These are phyloP conservation scores for Pichia kudriavzevii DNA, from an alignment of 1,139 yeast species.

Conservation along the genomic window DNA sequence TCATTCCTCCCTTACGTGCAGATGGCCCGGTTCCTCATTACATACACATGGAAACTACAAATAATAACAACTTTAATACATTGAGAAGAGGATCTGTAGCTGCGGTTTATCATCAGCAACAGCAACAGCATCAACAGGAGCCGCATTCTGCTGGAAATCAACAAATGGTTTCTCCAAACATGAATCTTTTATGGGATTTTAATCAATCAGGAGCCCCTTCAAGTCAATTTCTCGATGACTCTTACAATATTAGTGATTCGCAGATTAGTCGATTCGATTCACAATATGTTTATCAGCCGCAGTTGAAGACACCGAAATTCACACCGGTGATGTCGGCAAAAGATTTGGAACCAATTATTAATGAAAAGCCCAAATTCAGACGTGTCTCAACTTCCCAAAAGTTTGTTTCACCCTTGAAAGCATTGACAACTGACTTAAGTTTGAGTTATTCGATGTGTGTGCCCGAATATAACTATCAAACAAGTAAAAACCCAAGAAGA, in stretches of 20 bases:
- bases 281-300: neutral
- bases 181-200: too few relatives aligned
- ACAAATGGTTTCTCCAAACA: too few relatives aligned
- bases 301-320: constrained; percentile 30
- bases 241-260: too few relatives aligned
- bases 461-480: constrained; percentile 77
- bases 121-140: too few relatives aligned
- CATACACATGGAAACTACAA: constrained; percentile 28
- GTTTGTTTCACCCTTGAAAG: constrained; percentile 79
- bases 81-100: constrained; percentile 39
- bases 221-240: too few relatives aligned
- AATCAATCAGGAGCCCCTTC: too few relatives aligned
- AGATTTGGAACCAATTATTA: constrained; percentile 58
- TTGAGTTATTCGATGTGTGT: constrained; percentile 83
- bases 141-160: too few relatives aligned
- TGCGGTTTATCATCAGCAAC: constrained; percentile 17
- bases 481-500: constrained; percentile 81
- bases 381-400: constrained; percentile 66
- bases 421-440: constrained; percentile 69
- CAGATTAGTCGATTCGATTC: too few relatives aligned
- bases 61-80: constrained; percentile 22
- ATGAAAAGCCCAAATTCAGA: constrained; percentile 66
- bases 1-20: constrained; percentile 36
- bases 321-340: constrained; percentile 35
- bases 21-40: constrained; percentile 38